Evolutionary conservation across 441 rosid genomes (phyloP).

Genomic region (Aleurites moluccanus): DNA sequence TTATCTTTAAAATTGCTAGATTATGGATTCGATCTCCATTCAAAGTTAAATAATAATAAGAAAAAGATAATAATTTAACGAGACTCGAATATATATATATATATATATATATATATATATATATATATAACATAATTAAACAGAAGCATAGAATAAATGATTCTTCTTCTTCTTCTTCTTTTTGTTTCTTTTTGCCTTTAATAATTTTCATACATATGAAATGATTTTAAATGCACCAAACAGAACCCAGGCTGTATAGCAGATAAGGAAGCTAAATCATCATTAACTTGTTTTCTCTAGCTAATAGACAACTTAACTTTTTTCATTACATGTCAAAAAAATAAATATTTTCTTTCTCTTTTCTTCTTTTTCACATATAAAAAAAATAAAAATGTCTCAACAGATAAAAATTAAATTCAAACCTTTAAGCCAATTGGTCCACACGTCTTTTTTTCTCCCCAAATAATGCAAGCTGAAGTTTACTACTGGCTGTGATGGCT

Average conservation of each 20-base stretch:
- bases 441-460: not conserved
- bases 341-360: not conserved
- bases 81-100: no score
- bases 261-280: constrained; percentile 2
- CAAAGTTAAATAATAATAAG: no score
- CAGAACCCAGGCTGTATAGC: constrained; percentile 4
- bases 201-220: not conserved
- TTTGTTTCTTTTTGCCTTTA: not conserved
- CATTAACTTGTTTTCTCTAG: not conserved
- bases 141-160: not conserved
- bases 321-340: constrained; percentile 29
- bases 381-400: constrained; percentile 10
- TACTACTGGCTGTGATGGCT: not conserved
- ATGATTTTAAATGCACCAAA: not conserved
- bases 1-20: no score
- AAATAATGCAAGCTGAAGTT: not conserved
- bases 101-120: no score
- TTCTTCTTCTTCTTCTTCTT: not conserved
- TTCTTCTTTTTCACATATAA: not conserved
- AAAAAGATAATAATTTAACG: no score
- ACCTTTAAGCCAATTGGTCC: constrained; percentile 15
- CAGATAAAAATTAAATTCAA: constrained; percentile 1
- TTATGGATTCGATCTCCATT: no score
- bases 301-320: constrained; percentile 14
- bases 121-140: no score